Conservation (phyloP, 805 yeast genomes). For the Metschnikowia gruessii region DNA sequence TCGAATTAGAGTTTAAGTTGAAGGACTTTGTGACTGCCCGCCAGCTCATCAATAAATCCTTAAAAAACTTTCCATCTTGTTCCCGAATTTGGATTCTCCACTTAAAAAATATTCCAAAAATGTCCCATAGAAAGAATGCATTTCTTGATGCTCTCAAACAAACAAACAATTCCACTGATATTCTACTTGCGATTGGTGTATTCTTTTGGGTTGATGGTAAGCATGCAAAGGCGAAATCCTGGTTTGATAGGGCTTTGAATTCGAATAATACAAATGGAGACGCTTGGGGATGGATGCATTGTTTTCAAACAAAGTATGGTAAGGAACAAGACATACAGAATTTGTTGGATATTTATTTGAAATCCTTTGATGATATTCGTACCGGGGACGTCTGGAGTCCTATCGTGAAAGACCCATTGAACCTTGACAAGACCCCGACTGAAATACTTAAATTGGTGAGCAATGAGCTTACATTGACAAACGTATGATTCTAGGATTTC, state of each 20-base stretch:
- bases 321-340: constrained; percentile 1
- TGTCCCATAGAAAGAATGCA: constrained; percentile 52
- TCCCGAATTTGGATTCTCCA: constrained; percentile 66
- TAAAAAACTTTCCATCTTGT: constrained; percentile 55
- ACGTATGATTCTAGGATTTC: not conserved
- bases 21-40: constrained; percentile 52
- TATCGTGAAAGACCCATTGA: constrained; percentile 47
- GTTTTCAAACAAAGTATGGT: constrained; percentile 14
- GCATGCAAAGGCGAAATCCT: constrained; percentile 57
- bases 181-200: constrained; percentile 63
- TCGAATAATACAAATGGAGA: constrained; percentile 66
- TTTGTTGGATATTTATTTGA: constrained; percentile 1
- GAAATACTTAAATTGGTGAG: constrained; percentile 40
- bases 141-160: constrained; percentile 69
- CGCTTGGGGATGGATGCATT: constrained; percentile 64
- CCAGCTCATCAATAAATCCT: constrained; percentile 53
- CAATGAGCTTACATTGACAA: constrained; percentile 13
- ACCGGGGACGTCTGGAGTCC: constrained; percentile 61
- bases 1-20: constrained; percentile 53
- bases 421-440: constrained; percentile 38
- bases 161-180: constrained; percentile 57
- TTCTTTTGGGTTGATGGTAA: constrained; percentile 68
- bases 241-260: constrained; percentile 71
- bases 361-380: constrained; percentile 38
- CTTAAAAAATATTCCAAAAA: constrained; percentile 44